Conservation (phyloP, 1,284 basidiomycete species). For the Taiwanofungus camphoratus region DNA sequence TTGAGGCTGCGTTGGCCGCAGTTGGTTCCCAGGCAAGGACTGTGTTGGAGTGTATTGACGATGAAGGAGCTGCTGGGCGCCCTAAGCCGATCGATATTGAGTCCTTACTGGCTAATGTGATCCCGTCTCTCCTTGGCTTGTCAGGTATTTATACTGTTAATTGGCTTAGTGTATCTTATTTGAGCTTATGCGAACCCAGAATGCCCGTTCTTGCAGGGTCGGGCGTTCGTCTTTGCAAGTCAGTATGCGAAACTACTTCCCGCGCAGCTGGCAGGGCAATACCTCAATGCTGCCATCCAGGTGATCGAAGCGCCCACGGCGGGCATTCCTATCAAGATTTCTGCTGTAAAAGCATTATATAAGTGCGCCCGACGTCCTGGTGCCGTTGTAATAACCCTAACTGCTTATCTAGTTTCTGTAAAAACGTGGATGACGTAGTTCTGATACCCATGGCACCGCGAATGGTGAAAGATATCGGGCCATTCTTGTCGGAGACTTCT, state of each 20-base stretch:
- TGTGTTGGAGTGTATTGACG: constrained; percentile 72
- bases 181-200: constrained; percentile 39
- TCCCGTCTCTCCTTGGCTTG: constrained; percentile 71
- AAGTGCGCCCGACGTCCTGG: constrained; percentile 50
- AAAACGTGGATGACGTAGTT: constrained; percentile 51
- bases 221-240: constrained; percentile 92
- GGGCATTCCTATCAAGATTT: constrained; percentile 84
- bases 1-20: constrained; percentile 81
- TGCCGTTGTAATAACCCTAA: background rate
- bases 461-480: constrained; percentile 80
- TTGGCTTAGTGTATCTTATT: background rate
- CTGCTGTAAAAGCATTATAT: constrained; percentile 86
- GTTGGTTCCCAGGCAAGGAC: constrained; percentile 82
- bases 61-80: constrained; percentile 60
- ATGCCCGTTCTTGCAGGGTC: constrained; percentile 87
- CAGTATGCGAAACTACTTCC: constrained; percentile 80
- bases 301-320: constrained; percentile 74
- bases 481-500: constrained; percentile 74
- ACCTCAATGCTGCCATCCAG: constrained; percentile 80
- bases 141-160: constrained; percentile 40
- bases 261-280: constrained; percentile 68
- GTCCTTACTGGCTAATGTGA: constrained; percentile 68
- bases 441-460: constrained; percentile 64
- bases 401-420: constrained; percentile 53
- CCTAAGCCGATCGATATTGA: constrained; percentile 73